Percentiles rank a stretch among this genome's conserved stretches.
phyloP scores from a whole-genome alignment of 345 rosid species.

The Viola odorata region DNA sequence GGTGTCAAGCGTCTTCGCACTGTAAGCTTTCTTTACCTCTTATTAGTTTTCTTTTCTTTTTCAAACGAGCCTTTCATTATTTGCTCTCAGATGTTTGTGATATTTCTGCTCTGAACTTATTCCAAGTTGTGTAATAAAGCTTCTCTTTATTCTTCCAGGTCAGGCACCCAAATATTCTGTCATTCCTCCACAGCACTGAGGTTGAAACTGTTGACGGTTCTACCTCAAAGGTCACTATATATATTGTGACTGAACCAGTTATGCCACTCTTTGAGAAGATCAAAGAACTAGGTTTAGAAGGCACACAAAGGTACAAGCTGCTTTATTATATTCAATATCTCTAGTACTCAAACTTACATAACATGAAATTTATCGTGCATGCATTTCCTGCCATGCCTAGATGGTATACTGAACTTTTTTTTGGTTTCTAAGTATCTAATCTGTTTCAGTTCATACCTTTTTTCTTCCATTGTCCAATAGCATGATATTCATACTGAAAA shows the following conservation, averaged over 20 bases:
- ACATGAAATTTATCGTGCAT: no score
- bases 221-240: constrained; percentile 62
- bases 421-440: no score
- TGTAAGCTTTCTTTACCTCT: constrained; percentile 32
- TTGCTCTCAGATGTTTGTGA: not conserved
- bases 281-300: constrained; percentile 82
- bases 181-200: constrained; percentile 94
- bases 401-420: no score
- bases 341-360: no score
- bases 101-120: not conserved
- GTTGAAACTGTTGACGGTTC: constrained; percentile 74
- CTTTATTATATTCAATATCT: not conserved
- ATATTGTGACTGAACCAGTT: constrained; percentile 96
- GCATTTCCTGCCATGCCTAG: no score
- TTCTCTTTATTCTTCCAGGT: constrained; percentile 45
- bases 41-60: no score
- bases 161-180: constrained; percentile 91
- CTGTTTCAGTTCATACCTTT: no score
- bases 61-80: no score
- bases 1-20: constrained; percentile 99
- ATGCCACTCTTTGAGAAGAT: constrained; percentile 95
- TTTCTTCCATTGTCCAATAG: no score
- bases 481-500: no score
- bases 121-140: constrained; percentile 40
- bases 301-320: constrained; percentile 68